Base-by-base conservation (phyloP, 371 early-diverging fungal species). In the Cladochytrium tenue region DNA sequence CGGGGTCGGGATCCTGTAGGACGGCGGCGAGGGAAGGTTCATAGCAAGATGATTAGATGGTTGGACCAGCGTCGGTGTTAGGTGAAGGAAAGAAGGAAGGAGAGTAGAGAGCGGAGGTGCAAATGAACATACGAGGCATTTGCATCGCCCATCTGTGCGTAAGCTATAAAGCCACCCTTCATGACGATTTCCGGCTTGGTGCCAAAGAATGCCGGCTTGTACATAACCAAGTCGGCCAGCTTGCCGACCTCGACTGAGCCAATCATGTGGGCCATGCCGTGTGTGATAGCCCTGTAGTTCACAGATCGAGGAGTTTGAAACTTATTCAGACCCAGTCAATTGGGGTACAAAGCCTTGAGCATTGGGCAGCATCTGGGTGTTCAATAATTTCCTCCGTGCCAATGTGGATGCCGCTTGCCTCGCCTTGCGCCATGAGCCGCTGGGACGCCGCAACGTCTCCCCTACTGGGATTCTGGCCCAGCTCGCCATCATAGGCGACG, bases 191-290 rank as follows among this genome's bases (percentile, higher is more conserved):
- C 81, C 0, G 96, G 95, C 57, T 95, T 95, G 30, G 89, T 76
- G 2, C 96, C 96, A 83, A 96, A 96, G 74, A 86, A 88, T 50
- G 81, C 84, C 3, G 95, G 94, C 5, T 81, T 72, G 75, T 89
- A 96, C 70, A 92, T 81, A 13, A 94, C 94, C 51, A 96, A 72
- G 71, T 96, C 96, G 0, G 96, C 96, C 31, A 95, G 66, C 71
- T 94, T 95, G 58, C 94, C 95, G 5, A 91, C 90, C 74, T 95
- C 94, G 57, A 96, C 85, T 2, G 94, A 93, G 1, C 96, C 95
- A 2, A 95, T 84, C n/a, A 93, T 26, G 74, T 94, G 95, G 35
- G 88, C 76, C n/a, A 94, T 70, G 55, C 96, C 96, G 67, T 92
- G 92, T 0, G 93, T 89, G 31, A 93, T 83, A 2, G 95, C 96